Evolutionary conservation across 768 basidiomycete genomes (phyloP).

Genomic region (Fibroporia radiculosa): DNA sequence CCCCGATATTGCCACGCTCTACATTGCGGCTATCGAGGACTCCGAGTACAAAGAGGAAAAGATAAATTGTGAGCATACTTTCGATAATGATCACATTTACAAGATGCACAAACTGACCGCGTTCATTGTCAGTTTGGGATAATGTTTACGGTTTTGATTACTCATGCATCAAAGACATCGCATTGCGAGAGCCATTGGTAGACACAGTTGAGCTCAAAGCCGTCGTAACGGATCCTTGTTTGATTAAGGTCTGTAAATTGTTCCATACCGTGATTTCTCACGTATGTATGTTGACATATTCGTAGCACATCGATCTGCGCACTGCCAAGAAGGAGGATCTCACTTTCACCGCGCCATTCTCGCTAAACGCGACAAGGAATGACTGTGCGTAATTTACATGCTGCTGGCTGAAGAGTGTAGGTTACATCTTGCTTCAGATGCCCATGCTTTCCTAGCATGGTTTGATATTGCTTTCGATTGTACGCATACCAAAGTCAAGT

Average conservation of each 20-base stretch:
- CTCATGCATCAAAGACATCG: constrained; percentile 99
- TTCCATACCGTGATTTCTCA: neutral
- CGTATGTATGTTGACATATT: constrained; percentile 6
- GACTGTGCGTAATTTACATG: constrained; percentile 59
- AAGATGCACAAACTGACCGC: constrained; percentile 1
- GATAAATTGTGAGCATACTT: constrained; percentile 78
- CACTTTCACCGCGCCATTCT: constrained; percentile 75
- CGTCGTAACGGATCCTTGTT: constrained; percentile 87
- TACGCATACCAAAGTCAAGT: constrained; percentile 91
- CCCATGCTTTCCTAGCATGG: constrained; percentile 98
- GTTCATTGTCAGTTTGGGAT: constrained; percentile 75
- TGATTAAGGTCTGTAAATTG: constrained; percentile 60
- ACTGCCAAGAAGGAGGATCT: constrained; percentile 96
- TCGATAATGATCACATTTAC: no score
- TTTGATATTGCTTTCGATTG: constrained; percentile 95
- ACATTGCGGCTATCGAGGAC: constrained; percentile 96
- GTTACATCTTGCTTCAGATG: constrained; percentile 40
- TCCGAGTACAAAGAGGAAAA: constrained; percentile 99
- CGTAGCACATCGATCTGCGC: constrained; percentile 78
- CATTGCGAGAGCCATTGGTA: constrained; percentile 90
- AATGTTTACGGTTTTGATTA: constrained; percentile 99
- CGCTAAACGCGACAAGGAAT: constrained; percentile 73
- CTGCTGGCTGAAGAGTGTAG: neutral
- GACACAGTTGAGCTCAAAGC: constrained; percentile 98
- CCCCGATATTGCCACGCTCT: constrained; percentile 90